Evolutionary conservation across 768 basidiomycete genomes (phyloP).

Genomic region (Trametes gibbosa): DNA sequence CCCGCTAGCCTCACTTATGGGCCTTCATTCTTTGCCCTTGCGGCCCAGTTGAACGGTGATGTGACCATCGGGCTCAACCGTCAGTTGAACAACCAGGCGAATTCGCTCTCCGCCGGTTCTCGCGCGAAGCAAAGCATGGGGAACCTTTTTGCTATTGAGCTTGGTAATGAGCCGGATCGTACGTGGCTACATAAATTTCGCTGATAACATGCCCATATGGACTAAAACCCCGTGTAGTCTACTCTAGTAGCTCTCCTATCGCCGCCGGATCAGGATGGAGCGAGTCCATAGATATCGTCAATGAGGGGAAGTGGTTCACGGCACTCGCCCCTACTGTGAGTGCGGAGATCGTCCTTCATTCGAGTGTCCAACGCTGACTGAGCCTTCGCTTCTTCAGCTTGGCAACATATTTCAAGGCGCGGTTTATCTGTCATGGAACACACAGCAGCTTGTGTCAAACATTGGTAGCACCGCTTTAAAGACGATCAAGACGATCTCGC

Average conservation of each 20-base stretch:
- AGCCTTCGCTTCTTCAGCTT: constrained; percentile 19
- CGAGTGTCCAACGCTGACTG: neutral
- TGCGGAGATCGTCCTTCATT: neutral
- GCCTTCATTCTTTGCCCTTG: constrained; percentile 30
- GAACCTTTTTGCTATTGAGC: constrained; percentile 37
- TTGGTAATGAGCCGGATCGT: constrained; percentile 41
- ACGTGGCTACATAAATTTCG: constrained; percentile 1
- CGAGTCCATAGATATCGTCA: constrained; percentile 32
- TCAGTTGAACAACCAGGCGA: constrained; percentile 36
- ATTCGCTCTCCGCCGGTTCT: constrained; percentile 32
- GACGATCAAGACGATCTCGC: constrained; percentile 33
- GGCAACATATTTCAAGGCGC: constrained; percentile 38
- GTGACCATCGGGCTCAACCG: constrained; percentile 39
- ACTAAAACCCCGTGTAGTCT: constrained; percentile 21
- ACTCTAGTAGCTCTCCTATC: constrained; percentile 33
- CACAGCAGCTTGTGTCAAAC: constrained; percentile 30
- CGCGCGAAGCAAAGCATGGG: constrained; percentile 32
- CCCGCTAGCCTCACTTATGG: constrained; percentile 33
- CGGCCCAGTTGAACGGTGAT: constrained; percentile 31
- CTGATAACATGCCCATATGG: neutral
- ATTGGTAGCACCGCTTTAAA: constrained; percentile 28
- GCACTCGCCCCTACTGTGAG: constrained; percentile 30
- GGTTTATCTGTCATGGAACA: constrained; percentile 36
- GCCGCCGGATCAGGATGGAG: constrained; percentile 32
- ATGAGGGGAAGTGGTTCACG: constrained; percentile 33